Conservation (phyloP, 495 filamentous ascomycete species). For the Zalerion maritima region DNA sequence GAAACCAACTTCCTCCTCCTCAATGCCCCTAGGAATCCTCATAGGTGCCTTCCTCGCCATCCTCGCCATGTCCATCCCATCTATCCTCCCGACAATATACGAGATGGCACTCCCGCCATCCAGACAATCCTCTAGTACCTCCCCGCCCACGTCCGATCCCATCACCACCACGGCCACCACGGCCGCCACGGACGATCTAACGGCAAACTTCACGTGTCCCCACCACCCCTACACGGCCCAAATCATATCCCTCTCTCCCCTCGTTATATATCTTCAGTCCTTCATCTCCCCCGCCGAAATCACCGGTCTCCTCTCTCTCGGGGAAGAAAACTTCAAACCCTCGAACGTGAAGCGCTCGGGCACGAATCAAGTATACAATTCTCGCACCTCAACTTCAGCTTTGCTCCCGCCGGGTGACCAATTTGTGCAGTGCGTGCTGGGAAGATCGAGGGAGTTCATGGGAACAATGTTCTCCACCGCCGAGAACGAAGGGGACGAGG, state of each 20-base stretch:
- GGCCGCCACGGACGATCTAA: too few species aligned
- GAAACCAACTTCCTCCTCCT: too few species aligned
- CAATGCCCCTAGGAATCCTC: not conserved
- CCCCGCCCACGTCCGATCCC: not conserved
- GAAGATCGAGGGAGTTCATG: constrained; percentile 24
- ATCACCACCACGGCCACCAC: not conserved
- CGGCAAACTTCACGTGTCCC: constrained; percentile 15
- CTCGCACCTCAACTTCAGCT: constrained; percentile 30
- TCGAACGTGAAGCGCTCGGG: constrained; percentile 26
- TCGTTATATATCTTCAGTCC: constrained; percentile 30
- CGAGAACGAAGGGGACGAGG: too few species aligned
- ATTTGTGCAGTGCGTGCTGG: constrained; percentile 26
- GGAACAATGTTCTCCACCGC: constrained; percentile 27
- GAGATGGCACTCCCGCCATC: not conserved
- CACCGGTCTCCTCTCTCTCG: constrained; percentile 19
- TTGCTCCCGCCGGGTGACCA: constrained; percentile 26
- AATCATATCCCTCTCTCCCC: constrained; percentile 29
- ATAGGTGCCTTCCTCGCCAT: not conserved
- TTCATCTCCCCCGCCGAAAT: constrained; percentile 25
- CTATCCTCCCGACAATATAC: not conserved
- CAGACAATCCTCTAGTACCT: not conserved
- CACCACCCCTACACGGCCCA: constrained; percentile 25
- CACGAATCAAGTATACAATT: constrained; percentile 16
- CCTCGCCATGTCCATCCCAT: not conserved
- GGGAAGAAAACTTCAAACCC: constrained; percentile 23